A percentile compares a stretch with the other conserved stretches of the same genome.
These are phyloP conservation scores for Emergomyces pasteurianus DNA, from an alignment of 2,329 filamentous ascomycete genomes.

Conservation along the genomic window DNA sequence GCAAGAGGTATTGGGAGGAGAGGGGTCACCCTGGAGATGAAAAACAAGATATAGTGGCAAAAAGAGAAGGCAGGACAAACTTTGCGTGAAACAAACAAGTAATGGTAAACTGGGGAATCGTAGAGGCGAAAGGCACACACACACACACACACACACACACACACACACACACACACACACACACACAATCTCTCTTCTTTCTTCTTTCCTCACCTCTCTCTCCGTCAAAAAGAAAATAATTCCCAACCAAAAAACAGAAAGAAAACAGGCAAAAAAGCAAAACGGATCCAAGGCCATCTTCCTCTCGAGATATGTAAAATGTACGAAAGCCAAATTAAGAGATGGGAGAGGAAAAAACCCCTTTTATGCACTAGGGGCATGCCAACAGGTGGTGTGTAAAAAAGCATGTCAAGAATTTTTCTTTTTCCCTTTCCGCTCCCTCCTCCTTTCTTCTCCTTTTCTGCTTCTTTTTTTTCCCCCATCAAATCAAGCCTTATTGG, in stretches of 20 bases:
- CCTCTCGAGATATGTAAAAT: neutral
- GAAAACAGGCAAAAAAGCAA: neutral
- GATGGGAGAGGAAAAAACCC: neutral
- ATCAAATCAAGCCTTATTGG: conserved; percentile 12
- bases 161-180: too few relatives aligned
- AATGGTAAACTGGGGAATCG: neutral
- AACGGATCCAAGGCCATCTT: neutral
- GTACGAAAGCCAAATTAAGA: neutral
- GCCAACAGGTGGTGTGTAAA: neutral
- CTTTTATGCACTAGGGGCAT: neutral
- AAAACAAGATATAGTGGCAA: neutral
- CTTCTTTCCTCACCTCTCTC: too few relatives aligned
- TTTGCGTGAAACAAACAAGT: neutral
- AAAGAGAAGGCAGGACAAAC: neutral
- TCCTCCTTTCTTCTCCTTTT: neutral
- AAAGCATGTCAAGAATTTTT: neutral
- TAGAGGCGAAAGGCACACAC: neutral
- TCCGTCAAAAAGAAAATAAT: neutral
- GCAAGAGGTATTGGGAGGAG: too few relatives aligned
- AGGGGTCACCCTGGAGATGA: too few relatives aligned
- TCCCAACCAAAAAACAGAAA: neutral
- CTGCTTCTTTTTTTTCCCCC: neutral
- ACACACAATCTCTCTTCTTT: too few relatives aligned
- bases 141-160: neutral
- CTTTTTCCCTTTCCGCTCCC: neutral